phyloP scores from a whole-genome alignment of 352 stramenopile species.

The Globisporangium canariense region DNA sequence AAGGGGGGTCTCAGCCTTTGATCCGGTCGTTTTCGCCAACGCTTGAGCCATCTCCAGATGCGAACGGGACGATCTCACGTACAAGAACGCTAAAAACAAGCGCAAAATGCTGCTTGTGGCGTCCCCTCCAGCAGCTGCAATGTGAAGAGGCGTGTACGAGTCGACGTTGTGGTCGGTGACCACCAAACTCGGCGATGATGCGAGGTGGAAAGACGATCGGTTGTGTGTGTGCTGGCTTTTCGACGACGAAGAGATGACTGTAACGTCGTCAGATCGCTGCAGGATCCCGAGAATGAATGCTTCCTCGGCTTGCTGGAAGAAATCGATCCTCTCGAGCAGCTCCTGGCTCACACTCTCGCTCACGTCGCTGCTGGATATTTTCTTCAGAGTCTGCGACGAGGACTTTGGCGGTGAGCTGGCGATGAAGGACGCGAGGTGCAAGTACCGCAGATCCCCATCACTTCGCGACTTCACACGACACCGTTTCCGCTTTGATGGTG shows the following conservation, averaged over 20 bases:
- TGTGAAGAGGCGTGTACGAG: conserved; percentile 35
- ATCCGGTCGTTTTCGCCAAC: conserved; percentile 23
- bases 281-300: conserved; percentile 12
- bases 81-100: conserved; percentile 42
- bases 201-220: conserved; percentile 29
- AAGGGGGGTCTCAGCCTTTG: conserved; percentile 32
- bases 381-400: conserved; percentile 3
- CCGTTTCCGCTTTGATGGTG: conserved; percentile 21
- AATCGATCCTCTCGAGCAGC: conserved; percentile 3
- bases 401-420: not conserved
- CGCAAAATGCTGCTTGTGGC: conserved; percentile 34
- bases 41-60: conserved; percentile 16
- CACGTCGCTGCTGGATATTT: conserved; percentile 2
- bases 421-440: conserved; percentile 14
- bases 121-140: conserved; percentile 34
- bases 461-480: conserved; percentile 41
- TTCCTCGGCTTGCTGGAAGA: conserved; percentile 12
- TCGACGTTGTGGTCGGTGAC: conserved; percentile 37
- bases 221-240: conserved; percentile 6
- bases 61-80: conserved; percentile 12
- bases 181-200: conserved; percentile 23
- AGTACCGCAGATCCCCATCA: conserved; percentile 40
- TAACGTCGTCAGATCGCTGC: conserved; percentile 3
- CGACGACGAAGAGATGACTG: not conserved
- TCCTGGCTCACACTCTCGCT: not conserved